Evolutionary conservation across 2,329 filamentous ascomycete genomes (phyloP), one percentile per base, ranked within the genome.

Genomic region (Scedosporium aurantiacum): DNA sequence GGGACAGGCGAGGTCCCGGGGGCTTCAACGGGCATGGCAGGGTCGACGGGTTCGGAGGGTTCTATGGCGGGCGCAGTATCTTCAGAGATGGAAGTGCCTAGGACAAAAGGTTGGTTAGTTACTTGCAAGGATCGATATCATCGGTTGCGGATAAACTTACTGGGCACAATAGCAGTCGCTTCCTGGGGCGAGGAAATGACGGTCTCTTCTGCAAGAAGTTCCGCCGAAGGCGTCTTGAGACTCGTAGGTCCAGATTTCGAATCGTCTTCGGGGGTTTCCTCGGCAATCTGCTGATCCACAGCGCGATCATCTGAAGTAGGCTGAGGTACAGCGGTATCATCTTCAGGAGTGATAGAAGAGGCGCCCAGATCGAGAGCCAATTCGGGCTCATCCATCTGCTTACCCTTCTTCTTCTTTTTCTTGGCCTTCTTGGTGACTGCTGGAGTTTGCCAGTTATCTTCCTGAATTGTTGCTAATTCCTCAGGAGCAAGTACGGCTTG

Each of bases 371-470:
- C 43, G 18, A 10, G 43, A 21, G 43, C 18, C 43, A 21, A 21
- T 10, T 47, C 43, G 8, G 18, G 16, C 16, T 47, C 43, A 18
- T 47, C n/a, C 5, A 47, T 21, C 18, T 47, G 43, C 18, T 47
- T 47, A 16, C 43, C 43, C 37, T 28, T 65, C 45, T 63, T 62
- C 55, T 63, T 64, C 50, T 61, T 65, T 60, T 66, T 67, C 58
- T 61, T 64, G 45, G 62, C 65, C 58, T 66, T 68, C 52, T 62
- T 68, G 40, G 47, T 43, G n/a, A 37, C 32, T 18, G 23, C 21
- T 23, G 40, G 40, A 27, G 32, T 12, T 12, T 12, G 32, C 32
- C 32, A 37, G 8, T 37, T 6, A 37, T 37, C 45, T 23, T 50
- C 45, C 45, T 50, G 45, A 23, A 23, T 18, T 50, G 16, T 23